phyloP scores from a whole-genome alignment of 495 filamentous ascomycete genomes.

The Letharia lupina region DNA sequence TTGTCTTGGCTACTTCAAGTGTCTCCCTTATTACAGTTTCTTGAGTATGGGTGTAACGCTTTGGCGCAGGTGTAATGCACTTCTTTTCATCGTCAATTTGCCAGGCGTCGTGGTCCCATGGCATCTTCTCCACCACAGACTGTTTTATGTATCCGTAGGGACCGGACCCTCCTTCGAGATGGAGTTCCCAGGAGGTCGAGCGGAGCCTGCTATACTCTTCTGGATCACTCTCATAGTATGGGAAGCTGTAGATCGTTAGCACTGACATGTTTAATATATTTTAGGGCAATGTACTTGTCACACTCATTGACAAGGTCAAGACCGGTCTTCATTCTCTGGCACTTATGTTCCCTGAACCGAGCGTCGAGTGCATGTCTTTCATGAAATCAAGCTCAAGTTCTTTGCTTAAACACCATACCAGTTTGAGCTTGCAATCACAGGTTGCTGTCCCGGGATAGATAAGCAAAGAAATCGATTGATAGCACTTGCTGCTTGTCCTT shows the following conservation, averaged over 20 bases:
- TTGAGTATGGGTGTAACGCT: conserved; percentile 43
- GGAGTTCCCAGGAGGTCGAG: conserved; percentile 46
- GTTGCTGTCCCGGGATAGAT: background rate
- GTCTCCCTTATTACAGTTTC: conserved; percentile 50
- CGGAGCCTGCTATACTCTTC: conserved; percentile 41
- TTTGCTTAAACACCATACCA: background rate
- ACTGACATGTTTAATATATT: background rate
- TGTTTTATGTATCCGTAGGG: conserved; percentile 56
- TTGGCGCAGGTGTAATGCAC: conserved; percentile 34
- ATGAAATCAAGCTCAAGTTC: background rate
- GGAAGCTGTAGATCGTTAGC: conserved; percentile 48
- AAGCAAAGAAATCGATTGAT: no score
- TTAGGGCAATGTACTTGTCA: conserved; percentile 46
- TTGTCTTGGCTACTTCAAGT: conserved; percentile 53
- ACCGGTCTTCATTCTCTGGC: conserved; percentile 40
- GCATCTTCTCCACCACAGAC: conserved; percentile 48
- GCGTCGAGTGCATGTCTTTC: background rate
- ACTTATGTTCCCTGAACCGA: background rate
- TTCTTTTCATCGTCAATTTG: conserved; percentile 35
- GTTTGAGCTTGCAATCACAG: background rate
- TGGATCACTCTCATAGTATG: conserved; percentile 52
- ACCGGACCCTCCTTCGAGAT: conserved; percentile 41
- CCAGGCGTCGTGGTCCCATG: conserved; percentile 44
- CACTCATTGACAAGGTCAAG: conserved; percentile 50
- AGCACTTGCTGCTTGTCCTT: no score